Evolutionary conservation across 2,329 filamentous ascomycete species (phyloP).

Genomic region (Clonostachys chloroleuca): DNA sequence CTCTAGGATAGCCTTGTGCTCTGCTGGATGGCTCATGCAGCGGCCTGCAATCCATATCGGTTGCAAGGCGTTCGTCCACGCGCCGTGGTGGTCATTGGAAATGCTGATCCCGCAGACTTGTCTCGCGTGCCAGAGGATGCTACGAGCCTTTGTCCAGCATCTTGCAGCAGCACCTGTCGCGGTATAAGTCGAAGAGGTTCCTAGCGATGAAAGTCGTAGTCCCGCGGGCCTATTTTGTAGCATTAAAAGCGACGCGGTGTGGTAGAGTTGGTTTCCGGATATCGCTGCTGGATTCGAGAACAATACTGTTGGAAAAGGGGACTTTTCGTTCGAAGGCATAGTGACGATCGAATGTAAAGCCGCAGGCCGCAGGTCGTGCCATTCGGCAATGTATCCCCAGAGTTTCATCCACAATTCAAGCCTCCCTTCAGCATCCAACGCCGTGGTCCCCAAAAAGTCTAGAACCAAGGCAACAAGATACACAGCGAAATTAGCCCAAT

Average conservation of each 20-base stretch:
- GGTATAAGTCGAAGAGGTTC: neutral
- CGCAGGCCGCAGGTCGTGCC: constrained; percentile 28
- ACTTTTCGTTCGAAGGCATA: constrained; percentile 32
- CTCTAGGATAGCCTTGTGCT: constrained; percentile 36
- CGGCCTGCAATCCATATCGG: constrained; percentile 49
- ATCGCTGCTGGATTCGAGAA: constrained; percentile 47
- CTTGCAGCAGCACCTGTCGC: neutral
- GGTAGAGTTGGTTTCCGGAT: constrained; percentile 49
- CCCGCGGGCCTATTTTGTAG: constrained; percentile 37
- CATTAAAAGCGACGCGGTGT: constrained; percentile 46
- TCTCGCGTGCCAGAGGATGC: constrained; percentile 45
- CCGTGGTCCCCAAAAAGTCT: constrained; percentile 16
- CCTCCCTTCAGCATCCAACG: constrained; percentile 8
- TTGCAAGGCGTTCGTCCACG: constrained; percentile 50
- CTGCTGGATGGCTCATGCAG: constrained; percentile 40
- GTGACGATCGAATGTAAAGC: constrained; percentile 26
- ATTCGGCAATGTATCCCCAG: constrained; percentile 31
- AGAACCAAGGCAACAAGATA: constrained; percentile 40
- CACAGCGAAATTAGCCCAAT: constrained; percentile 46
- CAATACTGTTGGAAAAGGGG: constrained; percentile 42
- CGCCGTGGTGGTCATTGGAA: constrained; percentile 46
- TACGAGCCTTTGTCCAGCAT: constrained; percentile 13
- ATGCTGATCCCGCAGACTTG: constrained; percentile 48
- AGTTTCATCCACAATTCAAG: constrained; percentile 27
- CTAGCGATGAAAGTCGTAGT: constrained; percentile 26